These are phyloP conservation scores for Ascochyta fabae DNA, from an alignment of 2,329 filamentous ascomycete genomes.

Conservation along the genomic window DNA sequence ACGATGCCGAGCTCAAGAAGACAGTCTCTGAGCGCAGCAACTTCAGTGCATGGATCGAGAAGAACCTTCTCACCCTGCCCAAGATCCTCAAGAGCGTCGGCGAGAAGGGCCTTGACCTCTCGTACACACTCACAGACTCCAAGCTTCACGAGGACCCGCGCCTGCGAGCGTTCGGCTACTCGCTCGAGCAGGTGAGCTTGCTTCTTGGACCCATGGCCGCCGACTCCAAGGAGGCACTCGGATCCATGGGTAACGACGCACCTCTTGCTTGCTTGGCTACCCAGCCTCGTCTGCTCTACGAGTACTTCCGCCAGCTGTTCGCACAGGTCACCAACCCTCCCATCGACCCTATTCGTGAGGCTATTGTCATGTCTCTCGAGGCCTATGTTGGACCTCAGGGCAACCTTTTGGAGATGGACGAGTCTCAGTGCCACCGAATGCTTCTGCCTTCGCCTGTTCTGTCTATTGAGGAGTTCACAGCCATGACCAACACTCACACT, in stretches of 20 bases:
- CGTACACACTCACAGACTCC: slow-evolving; percentile 69
- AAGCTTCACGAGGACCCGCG: slow-evolving; percentile 84
- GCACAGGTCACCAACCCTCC: slow-evolving; percentile 98
- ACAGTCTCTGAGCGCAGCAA: slow-evolving; percentile 86
- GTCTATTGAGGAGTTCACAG: slow-evolving; percentile 89
- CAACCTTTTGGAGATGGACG: slow-evolving; percentile 91
- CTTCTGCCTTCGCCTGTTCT: slow-evolving; percentile 88
- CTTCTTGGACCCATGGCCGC: slow-evolving; percentile 94
- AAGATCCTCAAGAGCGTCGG: slow-evolving; percentile 70
- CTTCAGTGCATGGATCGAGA: slow-evolving; percentile 87
- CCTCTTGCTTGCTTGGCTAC: slow-evolving; percentile 90
- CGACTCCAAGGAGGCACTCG: slow-evolving; percentile 94
- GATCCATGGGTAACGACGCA: slow-evolving; percentile 97
- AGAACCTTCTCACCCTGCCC: slow-evolving; percentile 82
- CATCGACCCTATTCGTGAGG: slow-evolving; percentile 95
- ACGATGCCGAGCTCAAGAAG: slow-evolving; percentile 89
- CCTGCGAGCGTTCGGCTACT: slow-evolving; percentile 89
- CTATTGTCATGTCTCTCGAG: slow-evolving; percentile 96
- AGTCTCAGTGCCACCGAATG: slow-evolving; percentile 84
- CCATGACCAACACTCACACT: slow-evolving; percentile 76
- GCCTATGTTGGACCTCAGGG: slow-evolving; percentile 96
- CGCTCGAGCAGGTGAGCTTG: slow-evolving; percentile 91
- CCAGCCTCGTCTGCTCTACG: slow-evolving; percentile 85
- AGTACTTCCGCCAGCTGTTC: slow-evolving; percentile 98
- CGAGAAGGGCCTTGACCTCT: slow-evolving; percentile 67